A percentile compares a stretch with the other conserved stretches of the same genome.
These are phyloP conservation scores for Ilyonectria sp. DNA, from an alignment of 2,329 filamentous ascomycete genomes.

Conservation along the genomic window DNA sequence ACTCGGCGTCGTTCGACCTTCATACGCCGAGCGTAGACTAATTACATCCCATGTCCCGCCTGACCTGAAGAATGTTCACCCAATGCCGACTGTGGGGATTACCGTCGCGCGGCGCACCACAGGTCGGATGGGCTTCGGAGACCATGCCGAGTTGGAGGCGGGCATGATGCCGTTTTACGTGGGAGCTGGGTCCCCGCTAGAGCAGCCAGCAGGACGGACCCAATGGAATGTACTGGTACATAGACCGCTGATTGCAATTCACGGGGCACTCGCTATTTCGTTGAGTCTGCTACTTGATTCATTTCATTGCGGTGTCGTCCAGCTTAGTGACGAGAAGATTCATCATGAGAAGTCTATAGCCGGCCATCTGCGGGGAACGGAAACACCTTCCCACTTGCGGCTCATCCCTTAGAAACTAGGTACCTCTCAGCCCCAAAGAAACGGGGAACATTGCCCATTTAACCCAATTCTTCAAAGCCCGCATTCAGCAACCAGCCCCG, in stretches of 20 bases:
- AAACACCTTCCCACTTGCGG: slow-evolving; percentile 2
- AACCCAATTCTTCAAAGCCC: neutral
- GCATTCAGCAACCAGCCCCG: neutral
- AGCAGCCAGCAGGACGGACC: slow-evolving; percentile 18
- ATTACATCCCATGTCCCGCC: neutral
- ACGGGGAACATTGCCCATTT: slow-evolving; percentile 1
- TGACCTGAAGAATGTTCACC: slow-evolving; percentile 14
- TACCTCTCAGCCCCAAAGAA: slow-evolving; percentile 5
- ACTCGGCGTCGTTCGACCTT: slow-evolving; percentile 17
- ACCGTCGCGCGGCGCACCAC: slow-evolving; percentile 1
- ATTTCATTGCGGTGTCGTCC: neutral
- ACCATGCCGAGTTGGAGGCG: slow-evolving; percentile 24
- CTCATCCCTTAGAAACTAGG: neutral
- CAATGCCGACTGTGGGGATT: slow-evolving; percentile 15
- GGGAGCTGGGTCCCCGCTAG: slow-evolving; percentile 13
- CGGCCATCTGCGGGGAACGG: slow-evolving; percentile 10
- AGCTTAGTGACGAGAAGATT: neutral
- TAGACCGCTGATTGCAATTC: neutral
- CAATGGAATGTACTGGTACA: slow-evolving; percentile 21
- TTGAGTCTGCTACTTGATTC: neutral
- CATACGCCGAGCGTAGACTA: slow-evolving; percentile 2
- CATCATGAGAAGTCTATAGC: slow-evolving; percentile 5
- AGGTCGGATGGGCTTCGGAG: slow-evolving; percentile 16
- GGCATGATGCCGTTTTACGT: slow-evolving; percentile 20
- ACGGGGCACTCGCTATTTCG: neutral